Evolutionary conservation across 202 grass and related monocot genomes (phyloP).

Genomic region (Panicum virgatum): DNA sequence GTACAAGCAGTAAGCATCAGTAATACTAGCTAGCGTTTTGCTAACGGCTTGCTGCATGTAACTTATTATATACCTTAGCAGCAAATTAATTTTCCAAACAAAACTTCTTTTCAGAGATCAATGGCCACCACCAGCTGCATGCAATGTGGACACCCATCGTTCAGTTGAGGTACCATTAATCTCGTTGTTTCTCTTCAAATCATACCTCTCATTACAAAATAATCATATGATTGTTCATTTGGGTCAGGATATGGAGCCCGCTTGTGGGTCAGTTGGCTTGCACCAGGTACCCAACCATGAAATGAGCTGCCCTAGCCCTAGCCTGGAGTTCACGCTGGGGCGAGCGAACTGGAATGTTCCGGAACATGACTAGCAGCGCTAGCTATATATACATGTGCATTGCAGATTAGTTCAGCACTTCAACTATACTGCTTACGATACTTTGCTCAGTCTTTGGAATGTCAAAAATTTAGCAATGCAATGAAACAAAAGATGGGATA

Average conservation of each 20-base stretch:
- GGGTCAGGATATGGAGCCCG: conserved; percentile 56
- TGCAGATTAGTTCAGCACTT: conserved; percentile 30
- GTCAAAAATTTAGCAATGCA: conserved; percentile 6
- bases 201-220: neutral
- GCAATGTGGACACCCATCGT: conserved; percentile 41
- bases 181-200: neutral
- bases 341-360: conserved; percentile 49
- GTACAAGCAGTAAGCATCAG: neutral
- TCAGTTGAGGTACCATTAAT: conserved; percentile 44
- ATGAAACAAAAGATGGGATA: conserved; percentile 15
- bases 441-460: neutral
- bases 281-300: conserved; percentile 50
- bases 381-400: neutral
- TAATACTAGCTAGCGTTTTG: neutral
- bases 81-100: conserved; percentile 10
- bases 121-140: conserved; percentile 46
- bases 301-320: conserved; percentile 57
- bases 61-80: neutral
- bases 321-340: conserved; percentile 85
- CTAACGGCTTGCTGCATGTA: neutral
- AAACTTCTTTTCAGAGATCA: conserved; percentile 52
- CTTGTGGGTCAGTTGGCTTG: conserved; percentile 52
- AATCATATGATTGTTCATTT: neutral
- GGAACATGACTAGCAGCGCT: conserved; percentile 54
- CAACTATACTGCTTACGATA: conserved; percentile 26